These are phyloP conservation scores for Zoysia matrella DNA, from an alignment of 202 grass and related monocot genomes.

Conservation along the genomic window DNA sequence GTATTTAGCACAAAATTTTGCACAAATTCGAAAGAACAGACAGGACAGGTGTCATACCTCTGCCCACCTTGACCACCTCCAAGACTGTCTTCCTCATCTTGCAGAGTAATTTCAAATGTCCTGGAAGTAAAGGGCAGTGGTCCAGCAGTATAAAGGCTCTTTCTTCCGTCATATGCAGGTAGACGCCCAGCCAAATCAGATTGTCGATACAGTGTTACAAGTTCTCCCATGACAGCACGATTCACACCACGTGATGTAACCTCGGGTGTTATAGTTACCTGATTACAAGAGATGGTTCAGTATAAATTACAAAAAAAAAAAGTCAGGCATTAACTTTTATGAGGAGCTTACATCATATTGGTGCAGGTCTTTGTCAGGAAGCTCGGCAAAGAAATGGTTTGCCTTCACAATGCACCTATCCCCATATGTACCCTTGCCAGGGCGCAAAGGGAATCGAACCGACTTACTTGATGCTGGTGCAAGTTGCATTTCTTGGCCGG, in stretches of 20 bases:
- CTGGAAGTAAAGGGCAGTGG: no score
- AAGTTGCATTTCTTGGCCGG: slow-evolving; percentile 60
- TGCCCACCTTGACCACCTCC: slow-evolving; percentile 56
- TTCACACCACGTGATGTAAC: slow-evolving; percentile 89
- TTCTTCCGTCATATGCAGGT: slow-evolving; percentile 90
- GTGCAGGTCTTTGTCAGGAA: slow-evolving; percentile 97
- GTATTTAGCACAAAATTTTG: slow-evolving; percentile 21
- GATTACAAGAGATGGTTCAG: no score
- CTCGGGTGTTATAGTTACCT: slow-evolving; percentile 90
- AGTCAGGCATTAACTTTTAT: neutral
- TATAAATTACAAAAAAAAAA: slow-evolving; percentile 22
- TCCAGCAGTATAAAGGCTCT: no score
- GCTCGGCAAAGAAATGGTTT: slow-evolving; percentile 97
- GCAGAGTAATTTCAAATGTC: no score
- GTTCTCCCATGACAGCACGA: slow-evolving; percentile 84
- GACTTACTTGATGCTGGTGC: no score
- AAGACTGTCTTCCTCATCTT: slow-evolving; percentile 78
- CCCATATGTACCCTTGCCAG: no score
- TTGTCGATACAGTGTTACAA: slow-evolving; percentile 64
- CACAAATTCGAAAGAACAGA: neutral
- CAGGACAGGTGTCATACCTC: slow-evolving; percentile 51
- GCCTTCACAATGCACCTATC: slow-evolving; percentile 16
- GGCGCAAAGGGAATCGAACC: no score
- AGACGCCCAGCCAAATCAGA: slow-evolving; percentile 71
- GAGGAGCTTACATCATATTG: slow-evolving; percentile 83